phyloP scores from a whole-genome alignment of 2,329 filamentous ascomycete species.

The Ceratocystis lukuohia region DNA sequence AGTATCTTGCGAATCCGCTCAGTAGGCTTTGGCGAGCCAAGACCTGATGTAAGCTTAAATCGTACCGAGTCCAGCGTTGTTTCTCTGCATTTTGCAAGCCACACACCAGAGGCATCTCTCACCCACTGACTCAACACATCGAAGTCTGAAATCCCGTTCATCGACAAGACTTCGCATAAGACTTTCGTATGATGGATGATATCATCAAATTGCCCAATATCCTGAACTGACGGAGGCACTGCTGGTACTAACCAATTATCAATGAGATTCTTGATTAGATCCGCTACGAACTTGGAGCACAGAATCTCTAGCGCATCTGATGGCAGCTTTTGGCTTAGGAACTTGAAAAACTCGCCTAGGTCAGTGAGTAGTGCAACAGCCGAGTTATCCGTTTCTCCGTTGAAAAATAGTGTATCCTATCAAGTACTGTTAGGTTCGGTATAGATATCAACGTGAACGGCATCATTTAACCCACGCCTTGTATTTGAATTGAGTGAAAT shows the following conservation, averaged over 20 bases:
- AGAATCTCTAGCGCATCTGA: slow-evolving; percentile 44
- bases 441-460: neutral
- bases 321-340: slow-evolving; percentile 40
- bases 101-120: slow-evolving; percentile 62
- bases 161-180: slow-evolving; percentile 52
- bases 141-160: slow-evolving; percentile 48
- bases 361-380: slow-evolving; percentile 42
- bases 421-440: slow-evolving; percentile 21
- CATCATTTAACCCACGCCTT: slow-evolving; percentile 28
- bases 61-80: slow-evolving; percentile 64
- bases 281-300: slow-evolving; percentile 55
- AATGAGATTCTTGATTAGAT: slow-evolving; percentile 54
- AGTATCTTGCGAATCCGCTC: slow-evolving; percentile 77
- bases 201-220: slow-evolving; percentile 57
- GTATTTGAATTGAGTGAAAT: slow-evolving; percentile 31
- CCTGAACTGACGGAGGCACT: slow-evolving; percentile 60
- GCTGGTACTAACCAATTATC: slow-evolving; percentile 60
- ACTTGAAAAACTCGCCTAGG: slow-evolving; percentile 38
- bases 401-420: slow-evolving; percentile 33
- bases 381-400: slow-evolving; percentile 32
- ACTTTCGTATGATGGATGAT: slow-evolving; percentile 49
- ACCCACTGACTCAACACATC: slow-evolving; percentile 66
- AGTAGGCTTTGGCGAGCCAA: slow-evolving; percentile 55
- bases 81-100: slow-evolving; percentile 75
- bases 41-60: slow-evolving; percentile 47